Conservation (phyloP, 75 land plant species). For the Pseudotsuga menziesii region DNA sequence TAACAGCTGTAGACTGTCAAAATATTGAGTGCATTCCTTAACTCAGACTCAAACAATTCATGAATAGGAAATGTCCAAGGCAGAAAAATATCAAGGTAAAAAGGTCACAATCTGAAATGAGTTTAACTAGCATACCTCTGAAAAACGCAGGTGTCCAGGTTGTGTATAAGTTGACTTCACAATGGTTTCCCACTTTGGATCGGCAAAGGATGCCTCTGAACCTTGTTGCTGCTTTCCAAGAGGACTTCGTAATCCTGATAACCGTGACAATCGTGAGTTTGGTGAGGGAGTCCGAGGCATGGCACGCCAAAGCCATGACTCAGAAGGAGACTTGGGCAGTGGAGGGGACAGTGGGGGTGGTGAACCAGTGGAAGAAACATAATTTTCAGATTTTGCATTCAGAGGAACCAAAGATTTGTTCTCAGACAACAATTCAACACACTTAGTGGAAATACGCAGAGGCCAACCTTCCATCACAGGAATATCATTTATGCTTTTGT, state of each 20-base stretch:
- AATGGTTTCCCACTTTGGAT: slow-evolving; percentile 21
- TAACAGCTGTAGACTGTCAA: not conserved
- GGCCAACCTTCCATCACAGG: slow-evolving; percentile 11
- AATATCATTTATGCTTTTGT: not conserved
- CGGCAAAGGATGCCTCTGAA: not conserved
- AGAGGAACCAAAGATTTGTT: not conserved
- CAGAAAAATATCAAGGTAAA: too few relatives aligned
- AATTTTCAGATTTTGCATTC: not conserved
- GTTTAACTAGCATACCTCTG: slow-evolving; percentile 13
- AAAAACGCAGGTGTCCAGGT: slow-evolving; percentile 19
- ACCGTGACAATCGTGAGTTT: slow-evolving; percentile 12
- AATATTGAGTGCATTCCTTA: not conserved
- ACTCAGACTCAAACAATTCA: too few relatives aligned
- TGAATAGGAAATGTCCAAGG: too few relatives aligned
- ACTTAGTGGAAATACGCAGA: slow-evolving; percentile 13
- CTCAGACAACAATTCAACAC: not conserved
- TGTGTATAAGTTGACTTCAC: slow-evolving; percentile 15
- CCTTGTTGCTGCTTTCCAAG: slow-evolving; percentile 14
- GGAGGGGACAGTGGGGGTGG: slow-evolving; percentile 5
- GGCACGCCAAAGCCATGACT: slow-evolving; percentile 63
- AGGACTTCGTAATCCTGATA: slow-evolving; percentile 7
- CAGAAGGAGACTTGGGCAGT: slow-evolving; percentile 47
- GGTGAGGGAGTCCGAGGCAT: slow-evolving; percentile 24
- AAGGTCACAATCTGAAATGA: too few relatives aligned
- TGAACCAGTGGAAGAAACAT: not conserved